Conservation (phyloP, 2,329 filamentous ascomycete genomes). For the Monascus ruber region DNA sequence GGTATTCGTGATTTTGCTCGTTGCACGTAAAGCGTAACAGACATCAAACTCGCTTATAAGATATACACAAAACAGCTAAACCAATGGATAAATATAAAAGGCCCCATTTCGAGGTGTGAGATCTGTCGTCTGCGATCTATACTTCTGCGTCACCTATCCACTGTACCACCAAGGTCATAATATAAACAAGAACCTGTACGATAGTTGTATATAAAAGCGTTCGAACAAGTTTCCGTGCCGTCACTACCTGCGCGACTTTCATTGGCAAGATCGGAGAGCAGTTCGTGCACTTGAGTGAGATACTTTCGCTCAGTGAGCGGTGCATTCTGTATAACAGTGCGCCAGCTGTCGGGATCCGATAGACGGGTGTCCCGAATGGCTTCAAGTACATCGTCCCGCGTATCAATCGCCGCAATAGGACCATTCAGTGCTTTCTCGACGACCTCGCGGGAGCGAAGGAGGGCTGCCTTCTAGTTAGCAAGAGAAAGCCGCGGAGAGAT, state of each 20-base stretch:
- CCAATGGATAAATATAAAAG: no score
- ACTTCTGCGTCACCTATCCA: slow-evolving; percentile 8
- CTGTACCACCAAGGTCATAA: slow-evolving; percentile 56
- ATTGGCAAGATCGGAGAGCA: slow-evolving; percentile 54
- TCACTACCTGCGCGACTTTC: slow-evolving; percentile 23
- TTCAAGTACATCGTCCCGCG: slow-evolving; percentile 70
- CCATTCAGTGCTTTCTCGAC: slow-evolving; percentile 62
- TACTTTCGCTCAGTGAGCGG: slow-evolving; percentile 71
- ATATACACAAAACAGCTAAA: no score
- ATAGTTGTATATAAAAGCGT: slow-evolving; percentile 88
- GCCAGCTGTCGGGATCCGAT: slow-evolving; percentile 74
- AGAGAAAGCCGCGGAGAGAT: neutral
- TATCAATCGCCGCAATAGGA: slow-evolving; percentile 79
- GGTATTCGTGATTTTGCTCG: slow-evolving; percentile 2
- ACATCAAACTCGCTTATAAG: neutral
- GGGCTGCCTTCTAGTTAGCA: slow-evolving; percentile 27
- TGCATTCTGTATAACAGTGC: slow-evolving; percentile 64
- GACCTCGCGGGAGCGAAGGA: slow-evolving; percentile 46
- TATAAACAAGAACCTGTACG: slow-evolving; percentile 72
- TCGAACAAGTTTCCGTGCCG: slow-evolving; percentile 47
- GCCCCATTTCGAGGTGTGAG: no score
- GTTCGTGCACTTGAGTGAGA: slow-evolving; percentile 67
- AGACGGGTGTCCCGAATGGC: slow-evolving; percentile 62
- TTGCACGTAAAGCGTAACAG: neutral
- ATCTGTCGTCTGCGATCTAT: no score